Evolutionary conservation across 768 basidiomycete genomes (phyloP).

Genomic region (Neoboletus magnificus): DNA sequence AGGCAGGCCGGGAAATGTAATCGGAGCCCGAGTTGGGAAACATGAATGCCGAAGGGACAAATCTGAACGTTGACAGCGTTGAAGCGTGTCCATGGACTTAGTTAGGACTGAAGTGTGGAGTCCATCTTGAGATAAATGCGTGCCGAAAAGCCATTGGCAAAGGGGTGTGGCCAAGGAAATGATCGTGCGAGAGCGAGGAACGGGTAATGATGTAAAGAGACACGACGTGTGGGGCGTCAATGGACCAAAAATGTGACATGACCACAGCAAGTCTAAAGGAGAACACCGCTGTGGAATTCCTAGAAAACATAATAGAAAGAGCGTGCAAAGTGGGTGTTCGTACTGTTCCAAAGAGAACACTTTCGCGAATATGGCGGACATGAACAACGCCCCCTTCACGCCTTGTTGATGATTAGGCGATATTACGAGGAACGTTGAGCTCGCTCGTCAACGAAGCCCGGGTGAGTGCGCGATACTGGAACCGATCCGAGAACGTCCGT

Average conservation of each 20-base stretch:
- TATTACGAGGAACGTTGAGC: conserved; percentile 20
- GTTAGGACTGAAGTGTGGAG: conserved; percentile 15
- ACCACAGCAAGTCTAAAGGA: conserved; percentile 13
- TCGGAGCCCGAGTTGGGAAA: conserved; percentile 16
- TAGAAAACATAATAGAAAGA: conserved; percentile 24
- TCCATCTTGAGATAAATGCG: conserved; percentile 7
- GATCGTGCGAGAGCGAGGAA: conserved; percentile 14
- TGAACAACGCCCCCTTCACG: conserved; percentile 24
- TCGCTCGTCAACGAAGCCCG: conserved; percentile 2
- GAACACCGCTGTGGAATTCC: conserved; percentile 10
- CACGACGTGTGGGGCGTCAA: conserved; percentile 17
- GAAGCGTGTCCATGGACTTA: conserved; percentile 19
- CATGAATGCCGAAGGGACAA: conserved; percentile 10
- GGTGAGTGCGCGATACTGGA: conserved; percentile 1
- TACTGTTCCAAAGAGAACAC: conserved; percentile 22
- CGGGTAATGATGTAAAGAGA: conserved; percentile 25
- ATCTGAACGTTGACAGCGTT: conserved; percentile 4
- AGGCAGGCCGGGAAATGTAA: conserved; percentile 17
- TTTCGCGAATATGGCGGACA: conserved; percentile 26
- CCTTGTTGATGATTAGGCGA: conserved; percentile 24
- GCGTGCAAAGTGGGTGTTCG: conserved; percentile 9
- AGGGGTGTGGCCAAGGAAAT: conserved; percentile 11
- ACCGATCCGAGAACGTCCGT: conserved; percentile 18
- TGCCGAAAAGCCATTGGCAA: conserved; percentile 5
- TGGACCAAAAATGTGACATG: conserved; percentile 14